phyloP scores from a whole-genome alignment of 495 filamentous ascomycete species.

The Penicillium canescens region DNA sequence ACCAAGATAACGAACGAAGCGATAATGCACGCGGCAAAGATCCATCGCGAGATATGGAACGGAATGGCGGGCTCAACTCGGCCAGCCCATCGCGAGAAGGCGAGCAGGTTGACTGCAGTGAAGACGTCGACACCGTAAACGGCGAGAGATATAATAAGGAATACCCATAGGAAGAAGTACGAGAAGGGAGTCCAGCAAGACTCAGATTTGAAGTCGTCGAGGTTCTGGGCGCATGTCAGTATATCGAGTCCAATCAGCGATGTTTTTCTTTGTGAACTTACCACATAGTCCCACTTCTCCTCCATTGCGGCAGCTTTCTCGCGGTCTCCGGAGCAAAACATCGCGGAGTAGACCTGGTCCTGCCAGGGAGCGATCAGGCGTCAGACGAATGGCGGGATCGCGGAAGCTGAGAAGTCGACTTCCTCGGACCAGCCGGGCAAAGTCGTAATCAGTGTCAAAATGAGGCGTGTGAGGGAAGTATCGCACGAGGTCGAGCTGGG shows the following conservation, averaged over 20 bases:
- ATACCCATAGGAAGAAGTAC: constrained; percentile 80
- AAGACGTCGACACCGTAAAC: constrained; percentile 91
- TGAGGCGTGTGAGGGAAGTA: constrained; percentile 7
- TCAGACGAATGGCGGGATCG: constrained; percentile 9
- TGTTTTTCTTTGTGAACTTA: constrained; percentile 42
- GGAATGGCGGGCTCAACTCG: constrained; percentile 68
- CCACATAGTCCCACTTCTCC: constrained; percentile 95
- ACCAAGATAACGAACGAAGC: constrained; percentile 75
- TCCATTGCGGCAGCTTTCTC: constrained; percentile 72
- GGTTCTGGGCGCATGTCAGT: constrained; percentile 60
- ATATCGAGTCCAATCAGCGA: neutral
- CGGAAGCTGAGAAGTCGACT: constrained; percentile 21
- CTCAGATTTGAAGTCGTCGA: constrained; percentile 82
- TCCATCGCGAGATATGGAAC: constrained; percentile 76
- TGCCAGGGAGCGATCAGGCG: constrained; percentile 27
- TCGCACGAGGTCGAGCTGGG: neutral
- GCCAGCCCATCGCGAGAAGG: constrained; percentile 71
- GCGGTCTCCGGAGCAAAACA: constrained; percentile 74
- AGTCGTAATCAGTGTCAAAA: constrained; percentile 25
- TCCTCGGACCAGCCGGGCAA: constrained; percentile 46
- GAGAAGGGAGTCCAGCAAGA: constrained; percentile 76
- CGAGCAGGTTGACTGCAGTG: constrained; percentile 86
- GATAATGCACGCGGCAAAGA: constrained; percentile 88
- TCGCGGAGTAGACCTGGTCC: constrained; percentile 43
- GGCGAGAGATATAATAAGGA: constrained; percentile 73